Evolutionary conservation across 345 rosid genomes (phyloP).

Genomic region (Laguncularia racemosa): DNA sequence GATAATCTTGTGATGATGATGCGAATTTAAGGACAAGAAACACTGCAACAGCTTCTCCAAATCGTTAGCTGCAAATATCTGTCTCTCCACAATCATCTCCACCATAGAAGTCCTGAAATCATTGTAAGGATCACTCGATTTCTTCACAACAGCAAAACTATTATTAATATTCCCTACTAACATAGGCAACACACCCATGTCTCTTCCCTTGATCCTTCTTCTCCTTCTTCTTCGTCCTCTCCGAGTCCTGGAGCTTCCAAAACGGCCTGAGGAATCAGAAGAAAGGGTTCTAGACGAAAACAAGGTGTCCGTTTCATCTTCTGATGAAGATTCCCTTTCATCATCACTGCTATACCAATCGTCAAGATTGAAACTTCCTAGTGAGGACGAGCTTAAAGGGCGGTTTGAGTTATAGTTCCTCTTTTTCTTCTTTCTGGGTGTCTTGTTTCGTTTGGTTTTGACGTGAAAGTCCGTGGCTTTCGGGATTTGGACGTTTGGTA

Average conservation of each 20-base stretch:
- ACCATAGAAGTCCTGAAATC: slow-evolving; percentile 32
- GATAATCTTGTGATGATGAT: slow-evolving; percentile 22
- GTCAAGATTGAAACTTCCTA: slow-evolving; percentile 27
- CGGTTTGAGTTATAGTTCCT: slow-evolving; percentile 13
- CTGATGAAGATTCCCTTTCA: slow-evolving; percentile 22
- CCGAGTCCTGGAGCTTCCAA: slow-evolving; percentile 27
- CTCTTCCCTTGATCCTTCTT: slow-evolving; percentile 3
- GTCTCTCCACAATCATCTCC: slow-evolving; percentile 37
- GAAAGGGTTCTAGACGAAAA: slow-evolving; percentile 73
- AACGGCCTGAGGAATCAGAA: slow-evolving; percentile 13
- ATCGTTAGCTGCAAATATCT: slow-evolving; percentile 23
- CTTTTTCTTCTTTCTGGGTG: slow-evolving; percentile 17
- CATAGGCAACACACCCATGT: slow-evolving; percentile 17
- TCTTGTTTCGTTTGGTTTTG: slow-evolving; percentile 15
- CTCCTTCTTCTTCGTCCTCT: slow-evolving; percentile 9
- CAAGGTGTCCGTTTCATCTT: slow-evolving; percentile 30
- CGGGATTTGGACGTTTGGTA: no score
- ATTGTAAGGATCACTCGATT: slow-evolving; percentile 23
- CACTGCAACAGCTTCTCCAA: slow-evolving; percentile 24
- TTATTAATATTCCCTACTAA: slow-evolving; percentile 38
- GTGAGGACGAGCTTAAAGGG: slow-evolving; percentile 41
- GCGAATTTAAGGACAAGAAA: slow-evolving; percentile 25
- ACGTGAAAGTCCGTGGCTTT: no score
- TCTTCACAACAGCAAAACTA: slow-evolving; percentile 45
- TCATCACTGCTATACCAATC: slow-evolving; percentile 70